Evolutionary conservation across 106 monocot species (phyloP).

Genomic region (Apostasia shenzhenica): DNA sequence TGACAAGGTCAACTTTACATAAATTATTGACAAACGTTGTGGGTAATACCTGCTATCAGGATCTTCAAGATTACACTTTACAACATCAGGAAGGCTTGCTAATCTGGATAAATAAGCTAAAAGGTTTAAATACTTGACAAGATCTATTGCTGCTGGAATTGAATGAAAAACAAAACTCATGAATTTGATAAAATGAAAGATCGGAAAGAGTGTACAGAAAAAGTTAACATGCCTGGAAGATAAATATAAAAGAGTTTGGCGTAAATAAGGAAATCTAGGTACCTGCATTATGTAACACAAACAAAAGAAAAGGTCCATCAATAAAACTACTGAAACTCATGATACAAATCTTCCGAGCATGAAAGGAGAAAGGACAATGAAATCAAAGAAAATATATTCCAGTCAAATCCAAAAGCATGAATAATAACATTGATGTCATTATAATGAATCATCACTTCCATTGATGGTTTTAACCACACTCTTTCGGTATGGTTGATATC

Average conservation of each 20-base stretch:
- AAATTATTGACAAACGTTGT: too few relatives aligned
- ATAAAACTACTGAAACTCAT: not conserved
- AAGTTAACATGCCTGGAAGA: conserved; percentile 46
- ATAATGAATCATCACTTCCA: too few relatives aligned
- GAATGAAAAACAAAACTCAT: not conserved
- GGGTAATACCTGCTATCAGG: conserved; percentile 78
- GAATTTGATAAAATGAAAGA: not conserved
- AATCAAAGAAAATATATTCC: not conserved
- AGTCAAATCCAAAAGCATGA: not conserved
- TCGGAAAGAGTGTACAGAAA: not conserved
- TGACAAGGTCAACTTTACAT: too few relatives aligned
- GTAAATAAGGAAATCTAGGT: conserved; percentile 46
- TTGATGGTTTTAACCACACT: too few relatives aligned
- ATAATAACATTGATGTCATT: not conserved
- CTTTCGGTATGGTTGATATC: too few relatives aligned
- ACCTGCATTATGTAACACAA: conserved; percentile 33
- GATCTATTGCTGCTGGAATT: not conserved
- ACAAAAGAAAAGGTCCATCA: conserved; percentile 1
- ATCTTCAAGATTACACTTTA: conserved; percentile 69
- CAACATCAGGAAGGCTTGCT: conserved; percentile 66
- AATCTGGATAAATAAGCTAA: conserved; percentile 18
- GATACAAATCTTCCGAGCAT: not conserved
- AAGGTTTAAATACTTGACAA: not conserved
- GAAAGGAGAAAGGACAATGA: not conserved
- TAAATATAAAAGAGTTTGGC: conserved; percentile 58